Evolutionary conservation across 2,329 filamentous ascomycete genomes (phyloP).

Genomic region (Corinectria fuckeliana): DNA sequence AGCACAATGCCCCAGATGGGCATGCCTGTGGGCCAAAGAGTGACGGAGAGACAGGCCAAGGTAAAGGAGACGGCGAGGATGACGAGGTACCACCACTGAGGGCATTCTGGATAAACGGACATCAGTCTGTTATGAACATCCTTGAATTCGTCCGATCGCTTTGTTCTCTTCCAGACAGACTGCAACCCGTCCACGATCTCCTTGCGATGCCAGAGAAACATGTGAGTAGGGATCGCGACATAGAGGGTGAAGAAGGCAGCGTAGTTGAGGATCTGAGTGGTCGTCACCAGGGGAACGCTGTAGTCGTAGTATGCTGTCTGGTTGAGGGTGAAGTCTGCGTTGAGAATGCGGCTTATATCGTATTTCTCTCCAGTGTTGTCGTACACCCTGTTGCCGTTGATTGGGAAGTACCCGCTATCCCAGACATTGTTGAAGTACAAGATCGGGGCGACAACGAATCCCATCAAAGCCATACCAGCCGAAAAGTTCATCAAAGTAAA

Average conservation of each 20-base stretch:
- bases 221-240: slow-evolving; percentile 38
- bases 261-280: slow-evolving; percentile 48
- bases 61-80: slow-evolving; percentile 55
- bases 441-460: slow-evolving; percentile 57
- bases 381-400: slow-evolving; percentile 60
- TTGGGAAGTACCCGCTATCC: slow-evolving; percentile 60
- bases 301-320: slow-evolving; percentile 58
- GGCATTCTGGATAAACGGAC: slow-evolving; percentile 49
- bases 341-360: slow-evolving; percentile 59
- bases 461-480: slow-evolving; percentile 53
- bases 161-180: slow-evolving; percentile 34
- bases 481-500: slow-evolving; percentile 41
- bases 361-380: slow-evolving; percentile 63
- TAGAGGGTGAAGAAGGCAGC: slow-evolving; percentile 40
- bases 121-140: slow-evolving; percentile 45
- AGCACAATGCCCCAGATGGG: slow-evolving; percentile 59
- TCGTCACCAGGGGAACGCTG: slow-evolving; percentile 58
- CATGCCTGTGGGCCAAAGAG: slow-evolving; percentile 57
- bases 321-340: slow-evolving; percentile 55
- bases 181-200: slow-evolving; percentile 38
- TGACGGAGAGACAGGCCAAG: slow-evolving; percentile 46
- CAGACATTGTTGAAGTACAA: slow-evolving; percentile 55
- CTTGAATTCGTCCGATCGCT: slow-evolving; percentile 46
- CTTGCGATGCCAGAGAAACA: slow-evolving; percentile 41
- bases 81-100: slow-evolving; percentile 60